phyloP scores from a whole-genome alignment of 495 filamentous ascomycete genomes.

The Hyaloscypha hepaticicola region DNA sequence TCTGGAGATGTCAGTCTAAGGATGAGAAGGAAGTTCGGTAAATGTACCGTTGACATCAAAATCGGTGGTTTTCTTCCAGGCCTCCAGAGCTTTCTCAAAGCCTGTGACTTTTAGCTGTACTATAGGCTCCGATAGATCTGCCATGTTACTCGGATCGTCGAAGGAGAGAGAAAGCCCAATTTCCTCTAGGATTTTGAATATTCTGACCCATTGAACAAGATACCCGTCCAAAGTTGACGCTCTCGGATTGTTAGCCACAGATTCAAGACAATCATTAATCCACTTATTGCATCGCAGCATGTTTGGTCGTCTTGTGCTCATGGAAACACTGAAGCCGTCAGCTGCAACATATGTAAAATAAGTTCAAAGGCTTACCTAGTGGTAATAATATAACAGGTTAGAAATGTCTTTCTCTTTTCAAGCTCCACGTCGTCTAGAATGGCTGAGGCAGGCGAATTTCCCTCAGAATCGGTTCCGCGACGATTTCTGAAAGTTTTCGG shows the following conservation, averaged over 20 bases:
- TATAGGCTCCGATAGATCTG: slow-evolving; percentile 44
- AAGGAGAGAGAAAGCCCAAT: slow-evolving; percentile 47
- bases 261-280: slow-evolving; percentile 46
- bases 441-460: slow-evolving; percentile 28
- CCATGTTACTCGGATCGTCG: slow-evolving; percentile 47
- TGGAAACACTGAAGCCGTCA: slow-evolving; percentile 40
- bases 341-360: background rate
- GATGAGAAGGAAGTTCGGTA: background rate
- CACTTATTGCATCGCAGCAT: slow-evolving; percentile 50
- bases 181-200: slow-evolving; percentile 50
- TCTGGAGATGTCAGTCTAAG: slow-evolving; percentile 31
- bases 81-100: slow-evolving; percentile 48
- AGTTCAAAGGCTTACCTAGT: slow-evolving; percentile 37
- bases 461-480: slow-evolving; percentile 35
- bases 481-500: slow-evolving; percentile 32
- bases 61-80: slow-evolving; percentile 44
- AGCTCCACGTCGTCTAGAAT: slow-evolving; percentile 39
- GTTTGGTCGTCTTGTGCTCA: slow-evolving; percentile 51
- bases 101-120: slow-evolving; percentile 47
- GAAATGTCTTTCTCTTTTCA: slow-evolving; percentile 44
- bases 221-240: slow-evolving; percentile 37
- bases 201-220: slow-evolving; percentile 46
- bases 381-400: slow-evolving; percentile 49
- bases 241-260: slow-evolving; percentile 41
- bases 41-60: slow-evolving; percentile 41